These are phyloP conservation scores for Lasiodiplodia sp. DNA, from an alignment of 2,329 filamentous ascomycete genomes.

Conservation along the genomic window DNA sequence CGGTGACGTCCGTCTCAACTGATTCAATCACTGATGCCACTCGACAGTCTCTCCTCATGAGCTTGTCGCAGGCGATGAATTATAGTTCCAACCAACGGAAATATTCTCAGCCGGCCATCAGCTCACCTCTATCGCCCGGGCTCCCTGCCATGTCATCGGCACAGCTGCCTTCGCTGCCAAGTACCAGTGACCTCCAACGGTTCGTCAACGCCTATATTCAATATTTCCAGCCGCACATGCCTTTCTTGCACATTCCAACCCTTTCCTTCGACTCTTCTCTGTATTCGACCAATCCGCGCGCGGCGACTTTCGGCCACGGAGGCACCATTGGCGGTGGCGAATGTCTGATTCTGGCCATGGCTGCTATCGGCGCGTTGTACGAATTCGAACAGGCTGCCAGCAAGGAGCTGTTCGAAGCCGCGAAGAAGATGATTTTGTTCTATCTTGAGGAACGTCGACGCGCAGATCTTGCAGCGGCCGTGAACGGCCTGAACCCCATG, in stretches of 20 bases:
- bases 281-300: conserved; percentile 66
- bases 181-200: conserved; percentile 84
- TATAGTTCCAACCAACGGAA: conserved; percentile 62
- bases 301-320: conserved; percentile 63
- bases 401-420: conserved; percentile 86
- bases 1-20: conserved; percentile 66
- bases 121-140: conserved; percentile 56
- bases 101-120: conserved; percentile 65
- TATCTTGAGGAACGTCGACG: conserved; percentile 92
- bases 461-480: conserved; percentile 73
- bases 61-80: conserved; percentile 65
- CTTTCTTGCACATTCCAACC: conserved; percentile 92
- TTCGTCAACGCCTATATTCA: conserved; percentile 90
- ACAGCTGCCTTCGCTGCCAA: conserved; percentile 71
- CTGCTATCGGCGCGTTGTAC: conserved; percentile 85
- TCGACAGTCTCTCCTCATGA: conserved; percentile 67
- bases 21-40: conserved; percentile 73
- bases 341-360: conserved; percentile 87
- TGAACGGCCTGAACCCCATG: conserved; percentile 59
- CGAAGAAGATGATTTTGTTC: conserved; percentile 93
- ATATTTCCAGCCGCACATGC: conserved; percentile 92
- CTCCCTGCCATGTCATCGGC: conserved; percentile 42
- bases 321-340: conserved; percentile 77
- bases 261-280: conserved; percentile 85
- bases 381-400: conserved; percentile 83